Percentiles rank a stretch among this genome's conserved stretches.
These are phyloP conservation scores for Termitomyces sp. DNA, from an alignment of 1,284 basidiomycete genomes.

Conservation along the genomic window DNA sequence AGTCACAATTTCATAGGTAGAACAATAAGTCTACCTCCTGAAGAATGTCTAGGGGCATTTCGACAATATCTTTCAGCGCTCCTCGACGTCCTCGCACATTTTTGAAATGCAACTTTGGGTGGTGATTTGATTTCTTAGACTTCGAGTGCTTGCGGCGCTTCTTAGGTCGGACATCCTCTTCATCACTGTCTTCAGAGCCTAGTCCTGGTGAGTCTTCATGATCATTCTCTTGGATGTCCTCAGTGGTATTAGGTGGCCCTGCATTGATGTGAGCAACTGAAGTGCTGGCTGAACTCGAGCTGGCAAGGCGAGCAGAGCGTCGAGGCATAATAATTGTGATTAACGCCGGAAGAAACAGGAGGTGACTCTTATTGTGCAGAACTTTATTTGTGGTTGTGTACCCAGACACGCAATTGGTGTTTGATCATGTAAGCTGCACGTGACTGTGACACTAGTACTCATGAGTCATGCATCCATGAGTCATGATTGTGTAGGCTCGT, in stretches of 20 bases:
- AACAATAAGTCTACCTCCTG: constrained; percentile 16
- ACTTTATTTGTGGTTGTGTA: not conserved
- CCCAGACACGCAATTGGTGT: not conserved
- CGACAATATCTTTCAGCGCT: constrained; percentile 16
- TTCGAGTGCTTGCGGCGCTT: constrained; percentile 2
- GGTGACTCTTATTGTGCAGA: not conserved
- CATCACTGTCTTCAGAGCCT: not conserved
- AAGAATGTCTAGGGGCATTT: constrained; percentile 23
- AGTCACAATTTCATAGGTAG: not conserved
- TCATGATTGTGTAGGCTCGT: too few relatives aligned
- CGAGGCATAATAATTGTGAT: not conserved
- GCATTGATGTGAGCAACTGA: not conserved
- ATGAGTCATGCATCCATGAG: too few relatives aligned
- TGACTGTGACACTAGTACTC: too few relatives aligned
- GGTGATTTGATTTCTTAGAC: not conserved
- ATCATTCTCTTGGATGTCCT: too few relatives aligned
- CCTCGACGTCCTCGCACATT: constrained; percentile 17
- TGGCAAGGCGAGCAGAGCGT: constrained; percentile 1
- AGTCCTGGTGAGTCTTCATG: not conserved
- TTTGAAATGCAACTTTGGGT: not conserved
- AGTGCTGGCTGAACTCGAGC: not conserved
- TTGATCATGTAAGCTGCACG: too few relatives aligned
- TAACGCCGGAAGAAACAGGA: not conserved
- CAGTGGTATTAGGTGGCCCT: not conserved
- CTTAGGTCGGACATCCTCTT: not conserved